phyloP scores from a whole-genome alignment of 805 yeast species.

The Novakomyces olei region DNA sequence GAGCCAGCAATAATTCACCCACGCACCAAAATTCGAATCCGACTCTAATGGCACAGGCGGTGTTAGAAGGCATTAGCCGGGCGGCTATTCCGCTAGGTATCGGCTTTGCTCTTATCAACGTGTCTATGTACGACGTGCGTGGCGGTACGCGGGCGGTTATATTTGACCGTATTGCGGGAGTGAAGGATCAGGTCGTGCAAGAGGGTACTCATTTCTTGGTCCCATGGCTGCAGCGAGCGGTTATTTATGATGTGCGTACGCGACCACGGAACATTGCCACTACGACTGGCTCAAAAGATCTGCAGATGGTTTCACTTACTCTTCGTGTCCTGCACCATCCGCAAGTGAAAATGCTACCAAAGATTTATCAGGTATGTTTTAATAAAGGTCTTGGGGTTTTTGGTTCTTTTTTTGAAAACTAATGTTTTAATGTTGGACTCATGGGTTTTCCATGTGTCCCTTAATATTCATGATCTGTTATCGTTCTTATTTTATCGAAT shows the following conservation, averaged over 20 bases:
- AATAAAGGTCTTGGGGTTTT: no score
- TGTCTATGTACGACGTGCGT: conserved; percentile 77
- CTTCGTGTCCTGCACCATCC: conserved; percentile 88
- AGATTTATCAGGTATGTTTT: conserved; percentile 80
- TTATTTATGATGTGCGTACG: conserved; percentile 82
- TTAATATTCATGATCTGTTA: no score
- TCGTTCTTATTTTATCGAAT: no score
- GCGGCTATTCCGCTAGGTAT: conserved; percentile 14
- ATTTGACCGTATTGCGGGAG: conserved; percentile 79
- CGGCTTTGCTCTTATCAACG: conserved; percentile 48
- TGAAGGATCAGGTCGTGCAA: conserved; percentile 67
- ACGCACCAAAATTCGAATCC: no score
- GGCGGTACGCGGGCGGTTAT: conserved; percentile 94
- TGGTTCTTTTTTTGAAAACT: no score
- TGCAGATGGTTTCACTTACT: conserved; percentile 86
- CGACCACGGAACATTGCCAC: conserved; percentile 80
- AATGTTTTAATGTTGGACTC: no score
- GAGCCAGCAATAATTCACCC: no score
- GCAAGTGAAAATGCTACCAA: conserved; percentile 59
- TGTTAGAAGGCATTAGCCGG: no score
- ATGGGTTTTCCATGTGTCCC: no score
- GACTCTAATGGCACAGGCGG: no score
- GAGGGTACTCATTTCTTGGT: conserved; percentile 91
- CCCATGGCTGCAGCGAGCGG: conserved; percentile 90
- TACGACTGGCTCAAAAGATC: conserved; percentile 89